Base-by-base conservation (phyloP, 768 basidiomycete species). In the Trametes elegans region DNA sequence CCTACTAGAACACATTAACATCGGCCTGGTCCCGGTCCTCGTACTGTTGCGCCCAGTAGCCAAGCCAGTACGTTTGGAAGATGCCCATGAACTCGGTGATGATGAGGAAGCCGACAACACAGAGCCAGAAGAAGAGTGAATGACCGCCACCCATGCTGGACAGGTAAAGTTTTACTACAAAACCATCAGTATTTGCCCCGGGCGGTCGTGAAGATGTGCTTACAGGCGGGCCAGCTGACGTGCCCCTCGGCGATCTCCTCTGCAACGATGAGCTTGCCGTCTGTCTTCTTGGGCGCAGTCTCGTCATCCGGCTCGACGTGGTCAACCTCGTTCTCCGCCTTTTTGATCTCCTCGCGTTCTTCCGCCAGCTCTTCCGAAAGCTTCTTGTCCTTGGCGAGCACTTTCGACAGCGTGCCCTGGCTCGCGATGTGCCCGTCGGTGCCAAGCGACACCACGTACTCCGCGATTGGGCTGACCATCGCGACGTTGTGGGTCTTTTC, bases 391-490 rank as follows among this genome's bases (percentile, higher is more conserved):
- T 71, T 70, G 3, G 68, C 70, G 5, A 85, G 69, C 0, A 72
- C 75, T 7, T 76, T 78, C 0, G 76, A 73, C 2, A 82, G 65
- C 23, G 79, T 71, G 1, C 79, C 82, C 60, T 78, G 75, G 35
- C 75, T 74, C 13, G 66, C 64, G 21, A 83, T 69, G 0, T 76
- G 72, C 0, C 85, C 85, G 57, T 85, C 79, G 5, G 63, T 58
- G 19, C 74, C 74, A n/a, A 87, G 58, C 1, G 79, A 77, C 7
- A 87, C 76, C 5, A 84, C 77, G 55, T 78, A 79, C 3, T 76
- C 72, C 7, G 83, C 81, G 19, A 83, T 74, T 8, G 80, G 74
- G 11, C 70, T 70, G 4, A 76, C 70, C 67, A 85, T 70, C 1
- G 78, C 76, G 28, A 85, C 73, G 53, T 78, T 76, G 61, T 79